Base-by-base conservation (phyloP, 208 protist species). In the Wallacemonas collosoma region DNA sequence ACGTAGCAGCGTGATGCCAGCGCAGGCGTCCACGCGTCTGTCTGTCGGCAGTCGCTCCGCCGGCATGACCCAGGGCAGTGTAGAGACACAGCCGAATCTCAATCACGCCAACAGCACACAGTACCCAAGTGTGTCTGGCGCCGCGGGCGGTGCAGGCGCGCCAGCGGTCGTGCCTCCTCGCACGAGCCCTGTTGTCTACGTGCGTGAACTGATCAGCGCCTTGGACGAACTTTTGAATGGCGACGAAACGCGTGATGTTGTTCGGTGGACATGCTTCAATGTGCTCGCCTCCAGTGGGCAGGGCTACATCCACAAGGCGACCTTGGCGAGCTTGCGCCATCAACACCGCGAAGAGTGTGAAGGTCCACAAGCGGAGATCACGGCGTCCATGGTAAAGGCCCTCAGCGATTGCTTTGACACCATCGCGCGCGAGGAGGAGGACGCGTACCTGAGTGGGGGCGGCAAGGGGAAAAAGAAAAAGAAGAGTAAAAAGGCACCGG, bases 291-390 rank as follows among this genome's bases (percentile, higher is more conserved):
- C 41, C 6, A 83, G 91, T 67, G 83, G 67, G 4, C 76, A 90
- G 55, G 87, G 84, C 17, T 95, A 87, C 73, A 91, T 95, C n/a
- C 87, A 93, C 80, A 92, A 89, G 72, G 47, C 80, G 15, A 72
- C 80, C 39, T 72, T 94, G 47, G 71, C 51, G 36, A 56, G 45
- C 12, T 39, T 91, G 64, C 83, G 83, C 0, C 56, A 77, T 47
- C 67, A 17, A 35, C 72, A 66, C 14, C 79, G 82, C 0, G 79
- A 82, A 50, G 77, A 68, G 26, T 84, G 78, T 47, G 79, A 87
- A 60, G 60, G 43, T 8, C 69, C 71, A 6, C 53, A 76, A 26
- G 64, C 55, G 1, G 55, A 75, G 2, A 63, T 81, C 43, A 91
- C 84, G 17, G 83, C 88, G 8, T 79, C 79, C 26, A 92, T 93